Base-by-base conservation (phyloP, 805 yeast genomes). In the Hanseniaspora lindneri region DNA sequence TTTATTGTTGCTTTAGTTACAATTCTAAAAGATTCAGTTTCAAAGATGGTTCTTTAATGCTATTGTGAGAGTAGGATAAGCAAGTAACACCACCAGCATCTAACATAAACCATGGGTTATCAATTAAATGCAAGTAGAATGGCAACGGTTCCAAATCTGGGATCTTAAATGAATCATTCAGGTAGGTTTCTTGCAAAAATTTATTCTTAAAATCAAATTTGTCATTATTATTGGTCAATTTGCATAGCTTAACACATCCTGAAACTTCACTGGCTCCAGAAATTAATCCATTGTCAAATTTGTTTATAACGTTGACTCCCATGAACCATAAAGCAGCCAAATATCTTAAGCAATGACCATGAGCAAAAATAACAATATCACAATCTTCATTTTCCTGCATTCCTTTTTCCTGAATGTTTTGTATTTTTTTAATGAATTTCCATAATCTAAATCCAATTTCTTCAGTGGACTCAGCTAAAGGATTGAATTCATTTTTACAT, bases 81-180 rank as follows among this genome's bases (percentile, higher is more conserved):
- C 87, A 95, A 53, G 96, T 95, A 36, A 86, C 84, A 37, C 95
- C 96, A 54, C 96, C 96, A 24, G 97, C 95, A 61, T 89, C 96
- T 55, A 89, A 69, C 62, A 89, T 69, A 63, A 87, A 79, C 55
- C 80, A 76, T 9, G 96, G 96, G 61, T 88, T 83, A 41, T 61
- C 66, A 53, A 56, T 54, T 52, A 69, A 49, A 52, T 66, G 63
- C 6, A 46, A 13, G 51, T 63, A 56, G 54, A 57, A 67, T 19
- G 66, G 61, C 2, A 56, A 54, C 43, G 63, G 53, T 4, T 60
- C 59, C 21, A 67, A 63, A 19, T 56, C 55, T 36, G 68, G 68
- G 13, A 68, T 53, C 4, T 56, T 29, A 8, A 55, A 67, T 1
- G 61, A 53, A 3, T 55, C 62, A 41, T 59, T 65, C 3, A 57